phyloP scores from a whole-genome alignment of 2,329 filamentous ascomycete genomes.

The Aureobasidium melanogenum region DNA sequence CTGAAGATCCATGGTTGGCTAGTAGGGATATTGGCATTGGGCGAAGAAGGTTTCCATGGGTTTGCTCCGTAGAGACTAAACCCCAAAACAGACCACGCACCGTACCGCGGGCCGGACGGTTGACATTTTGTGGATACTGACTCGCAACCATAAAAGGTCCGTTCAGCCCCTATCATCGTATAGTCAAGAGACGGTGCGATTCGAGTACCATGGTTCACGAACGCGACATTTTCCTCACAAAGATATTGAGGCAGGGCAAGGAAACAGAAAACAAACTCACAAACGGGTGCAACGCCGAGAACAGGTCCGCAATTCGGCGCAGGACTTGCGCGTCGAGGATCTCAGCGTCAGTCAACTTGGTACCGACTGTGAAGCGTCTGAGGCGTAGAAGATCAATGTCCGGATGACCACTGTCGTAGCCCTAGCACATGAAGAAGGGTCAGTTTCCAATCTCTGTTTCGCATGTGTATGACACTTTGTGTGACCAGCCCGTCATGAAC shows the following conservation, averaged over 20 bases:
- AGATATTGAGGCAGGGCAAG: not conserved
- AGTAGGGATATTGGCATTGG: not conserved
- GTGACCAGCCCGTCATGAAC: not conserved
- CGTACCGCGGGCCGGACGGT: constrained; percentile 7
- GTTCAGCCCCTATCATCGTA: not conserved
- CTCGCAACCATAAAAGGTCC: constrained; percentile 11
- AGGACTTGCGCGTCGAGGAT: constrained; percentile 55
- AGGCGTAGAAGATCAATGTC: constrained; percentile 77
- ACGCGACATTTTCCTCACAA: not conserved
- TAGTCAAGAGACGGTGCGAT: not conserved
- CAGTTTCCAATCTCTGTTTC: constrained; percentile 7
- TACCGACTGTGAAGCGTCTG: constrained; percentile 66
- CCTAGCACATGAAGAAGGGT: constrained; percentile 40
- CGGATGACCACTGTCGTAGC: constrained; percentile 62
- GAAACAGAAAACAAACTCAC: constrained; percentile 47
- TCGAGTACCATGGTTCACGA: constrained; percentile 7
- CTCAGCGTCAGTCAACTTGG: constrained; percentile 56
- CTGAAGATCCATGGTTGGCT: not conserved
- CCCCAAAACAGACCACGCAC: constrained; percentile 8
- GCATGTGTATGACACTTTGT: not conserved
- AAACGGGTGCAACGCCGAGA: constrained; percentile 66
- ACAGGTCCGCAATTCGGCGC: constrained; percentile 54
- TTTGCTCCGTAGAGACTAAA: not conserved
- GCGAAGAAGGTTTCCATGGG: not conserved
- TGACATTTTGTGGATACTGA: not conserved